Base-by-base conservation (phyloP, 2,329 filamentous ascomycete species). In the Hypoxylon sp. region DNA sequence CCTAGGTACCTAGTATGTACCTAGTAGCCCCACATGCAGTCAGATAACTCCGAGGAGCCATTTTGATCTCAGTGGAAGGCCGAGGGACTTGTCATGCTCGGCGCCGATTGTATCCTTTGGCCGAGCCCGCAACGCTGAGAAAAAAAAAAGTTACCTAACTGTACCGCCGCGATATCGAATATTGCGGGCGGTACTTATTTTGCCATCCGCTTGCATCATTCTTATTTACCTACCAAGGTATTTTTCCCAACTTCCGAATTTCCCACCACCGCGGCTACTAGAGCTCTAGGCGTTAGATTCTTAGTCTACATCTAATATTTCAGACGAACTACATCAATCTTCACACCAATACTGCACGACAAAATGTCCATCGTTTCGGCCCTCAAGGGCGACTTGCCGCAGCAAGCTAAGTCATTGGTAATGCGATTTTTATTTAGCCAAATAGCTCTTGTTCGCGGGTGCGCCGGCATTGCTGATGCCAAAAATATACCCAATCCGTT, bases 321-420 rank as follows among this genome's bases (percentile, higher is more conserved):
- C n/a, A n/a, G n/a, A n/a, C n/a, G n/a, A n/a, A n/a, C n/a, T n/a
- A n/a, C n/a, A n/a, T n/a, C n/a, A n/a, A n/a, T n/a, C n/a, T n/a
- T n/a, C n/a, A n/a, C n/a, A n/a, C n/a, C n/a, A n/a, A n/a, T n/a
- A n/a, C n/a, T n/a, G n/a, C n/a, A n/a, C n/a, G n/a, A n/a, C n/a
- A n/a, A n/a, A 69, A 69, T 69, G 67, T 68, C 67, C 29, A 44
- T 69, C 40, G 64, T 67, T 32, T 61, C 67, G 52, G 67, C 71
- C 58, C 67, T 74, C 46, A 80, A 78, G 67, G 79, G 80, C 69
- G 77, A 82, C 56, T 73, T 80, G 71, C 77, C 81, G 52, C 77
- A 80, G 59, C 80, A 83, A 72, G 78, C 78, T 48, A 75, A 79
- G 66, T 83, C 81, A 57, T 68, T 83, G 67, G 80, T 83, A 68